Conservation (phyloP, 129 eudicot species). For the Tagetes patula region DNA sequence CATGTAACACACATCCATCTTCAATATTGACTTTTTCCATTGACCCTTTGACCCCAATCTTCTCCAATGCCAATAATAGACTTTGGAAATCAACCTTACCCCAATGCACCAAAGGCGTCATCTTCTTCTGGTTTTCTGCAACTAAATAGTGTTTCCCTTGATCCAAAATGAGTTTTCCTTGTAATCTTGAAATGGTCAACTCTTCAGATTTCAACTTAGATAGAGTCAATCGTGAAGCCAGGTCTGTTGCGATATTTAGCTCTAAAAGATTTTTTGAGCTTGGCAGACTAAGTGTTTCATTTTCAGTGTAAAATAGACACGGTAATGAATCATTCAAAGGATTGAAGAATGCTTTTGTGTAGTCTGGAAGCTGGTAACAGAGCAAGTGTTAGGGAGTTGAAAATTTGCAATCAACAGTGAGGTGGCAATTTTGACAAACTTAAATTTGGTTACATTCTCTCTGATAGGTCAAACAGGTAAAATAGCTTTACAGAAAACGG, state of each 20-base stretch:
- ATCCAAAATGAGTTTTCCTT: slow-evolving; percentile 60
- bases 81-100: slow-evolving; percentile 47
- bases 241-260: slow-evolving; percentile 51
- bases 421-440: not conserved
- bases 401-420: not conserved
- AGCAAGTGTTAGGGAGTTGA: slow-evolving; percentile 17
- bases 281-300: slow-evolving; percentile 48
- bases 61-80: slow-evolving; percentile 40
- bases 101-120: slow-evolving; percentile 41
- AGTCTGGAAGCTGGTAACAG: slow-evolving; percentile 59
- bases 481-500: not conserved
- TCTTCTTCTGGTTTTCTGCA: slow-evolving; percentile 19
- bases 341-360: slow-evolving; percentile 31
- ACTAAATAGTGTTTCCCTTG: slow-evolving; percentile 49
- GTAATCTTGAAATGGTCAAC: slow-evolving; percentile 45
- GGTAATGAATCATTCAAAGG: slow-evolving; percentile 35
- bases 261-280: slow-evolving; percentile 35
- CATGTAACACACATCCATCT: slow-evolving; percentile 39
- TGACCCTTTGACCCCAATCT: slow-evolving; percentile 47
- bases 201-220: slow-evolving; percentile 40
- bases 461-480: not conserved
- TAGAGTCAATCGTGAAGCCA: slow-evolving; percentile 46
- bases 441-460: too few relatives aligned
- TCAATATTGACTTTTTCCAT: slow-evolving; percentile 36
- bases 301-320: slow-evolving; percentile 43